phyloP scores from a whole-genome alignment of 1,284 basidiomycete genomes.

The Earliella scabrosa region DNA sequence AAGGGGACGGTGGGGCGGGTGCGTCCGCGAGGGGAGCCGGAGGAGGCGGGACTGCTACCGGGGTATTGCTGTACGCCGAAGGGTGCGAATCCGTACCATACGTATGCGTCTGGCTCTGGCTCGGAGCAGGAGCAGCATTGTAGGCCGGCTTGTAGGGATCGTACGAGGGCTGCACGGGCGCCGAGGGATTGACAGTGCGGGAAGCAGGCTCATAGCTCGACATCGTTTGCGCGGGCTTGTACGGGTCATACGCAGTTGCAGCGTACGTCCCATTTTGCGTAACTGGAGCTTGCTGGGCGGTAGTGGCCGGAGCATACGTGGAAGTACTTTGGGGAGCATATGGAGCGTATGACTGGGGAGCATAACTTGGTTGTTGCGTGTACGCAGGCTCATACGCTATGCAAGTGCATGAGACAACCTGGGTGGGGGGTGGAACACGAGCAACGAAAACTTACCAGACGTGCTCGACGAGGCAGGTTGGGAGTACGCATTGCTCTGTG shows the following conservation, averaged over 20 bases:
- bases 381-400: constrained; percentile 22
- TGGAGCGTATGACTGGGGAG: constrained; percentile 14
- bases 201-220: constrained; percentile 6
- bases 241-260: constrained; percentile 24
- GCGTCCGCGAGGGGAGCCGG: constrained; percentile 17
- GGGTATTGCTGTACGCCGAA: constrained; percentile 8
- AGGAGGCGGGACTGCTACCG: constrained; percentile 16
- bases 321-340: constrained; percentile 18
- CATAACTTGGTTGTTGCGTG: constrained; percentile 18
- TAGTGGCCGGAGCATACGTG: constrained; percentile 9
- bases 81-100: constrained; percentile 14
- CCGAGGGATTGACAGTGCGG: not conserved
- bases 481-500: constrained; percentile 4
- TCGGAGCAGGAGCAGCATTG: not conserved
- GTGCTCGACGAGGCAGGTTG: constrained; percentile 6
- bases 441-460: constrained; percentile 13
- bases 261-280: constrained; percentile 16
- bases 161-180: constrained; percentile 18
- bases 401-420: not conserved
- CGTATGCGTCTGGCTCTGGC: constrained; percentile 8
- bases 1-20: constrained; percentile 37
- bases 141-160: constrained; percentile 29
- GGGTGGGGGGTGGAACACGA: not conserved
- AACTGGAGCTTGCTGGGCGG: constrained; percentile 4
- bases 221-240: constrained; percentile 20